Percentiles rank a stretch among this genome's conserved stretches.
These are phyloP conservation scores for Vitis amurensis DNA, from an alignment of 164 flowering plant species.

Conservation along the genomic window DNA sequence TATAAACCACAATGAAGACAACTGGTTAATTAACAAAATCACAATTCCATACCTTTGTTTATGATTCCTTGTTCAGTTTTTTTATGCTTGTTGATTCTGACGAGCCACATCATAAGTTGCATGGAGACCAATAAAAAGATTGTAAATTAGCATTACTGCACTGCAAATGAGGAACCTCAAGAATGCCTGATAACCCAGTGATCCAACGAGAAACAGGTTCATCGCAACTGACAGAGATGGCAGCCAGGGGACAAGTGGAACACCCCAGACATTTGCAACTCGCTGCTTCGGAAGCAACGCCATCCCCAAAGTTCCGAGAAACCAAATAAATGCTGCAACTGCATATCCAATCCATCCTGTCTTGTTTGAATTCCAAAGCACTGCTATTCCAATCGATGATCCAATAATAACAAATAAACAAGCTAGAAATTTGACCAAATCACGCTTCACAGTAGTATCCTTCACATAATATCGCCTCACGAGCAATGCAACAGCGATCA, in stretches of 20 bases:
- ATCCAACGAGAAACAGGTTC: constrained; percentile 80
- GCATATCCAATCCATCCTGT: constrained; percentile 62
- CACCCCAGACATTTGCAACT: constrained; percentile 71
- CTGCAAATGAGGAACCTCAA: constrained; percentile 71
- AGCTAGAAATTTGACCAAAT: constrained; percentile 32
- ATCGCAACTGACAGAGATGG: constrained; percentile 77
- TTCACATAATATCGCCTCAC: constrained; percentile 68
- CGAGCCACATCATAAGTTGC: constrained; percentile 83
- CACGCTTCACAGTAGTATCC: constrained; percentile 38
- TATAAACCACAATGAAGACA: too few species aligned
- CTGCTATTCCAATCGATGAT: constrained; percentile 53
- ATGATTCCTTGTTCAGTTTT: constrained; percentile 18
- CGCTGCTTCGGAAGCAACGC: constrained; percentile 46
- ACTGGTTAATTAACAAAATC: too few species aligned
- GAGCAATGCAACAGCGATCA: constrained; percentile 75
- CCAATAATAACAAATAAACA: constrained; percentile 40
- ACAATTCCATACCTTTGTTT: too few species aligned
- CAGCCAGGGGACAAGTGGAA: constrained; percentile 83
- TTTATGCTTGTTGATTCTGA: constrained; percentile 19
- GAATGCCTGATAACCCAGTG: constrained; percentile 62
- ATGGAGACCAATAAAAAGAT: constrained; percentile 71
- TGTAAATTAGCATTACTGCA: constrained; percentile 66
- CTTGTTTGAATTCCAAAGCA: constrained; percentile 33
- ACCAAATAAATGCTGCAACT: constrained; percentile 49
- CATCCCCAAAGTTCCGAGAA: constrained; percentile 56